Evolutionary conservation across 345 rosid genomes (phyloP), one percentile per base, ranked within the genome.

Genomic region (Camelina neglecta): DNA sequence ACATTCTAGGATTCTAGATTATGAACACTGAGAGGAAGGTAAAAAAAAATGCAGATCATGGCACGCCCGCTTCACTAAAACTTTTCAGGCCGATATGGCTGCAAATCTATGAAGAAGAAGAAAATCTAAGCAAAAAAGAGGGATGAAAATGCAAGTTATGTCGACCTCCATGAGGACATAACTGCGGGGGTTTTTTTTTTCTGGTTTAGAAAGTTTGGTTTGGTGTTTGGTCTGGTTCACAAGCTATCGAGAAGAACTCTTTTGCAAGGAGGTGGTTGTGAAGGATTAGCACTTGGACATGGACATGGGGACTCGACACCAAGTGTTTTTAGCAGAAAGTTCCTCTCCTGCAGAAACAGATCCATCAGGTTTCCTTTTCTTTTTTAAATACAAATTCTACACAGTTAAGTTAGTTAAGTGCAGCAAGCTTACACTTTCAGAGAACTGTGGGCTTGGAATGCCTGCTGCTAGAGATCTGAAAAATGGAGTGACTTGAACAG

Each of bases 391-490:
- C 1, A 58, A 13, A 44, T 4, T 44, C 16, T 44, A 20, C 20
- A 41, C 48, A 45, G 4, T 45, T 55, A 36, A 49, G 1, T 9
- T 53, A 31, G 1, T 44, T n/a, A 54, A 11, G 10, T 60, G 55
- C 15, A 51, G 55, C 15, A 51, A 60, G 85, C 96, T 88, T 83
- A 95, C 99, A 83, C 98, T 95, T 88, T 95, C 98, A 66, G 98
- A 92, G 83, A 95, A 95, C 65, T 87, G 90, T 75, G 98, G 99
- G 71, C 96, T 95, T 76, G 98, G 98, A 80, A 95, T 89, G 67
- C 93, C 93, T 56, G 98, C 99, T 74, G 98, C 97, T 80, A 95
- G 74, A 75, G 99, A 88, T 84, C 97, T 90, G 96, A 95, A 95
- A 74, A 92, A 74, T 21, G 99, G 97, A 45, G 97, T 95, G 56